These are phyloP conservation scores for Pleurotus tuber-regium DNA, from an alignment of 768 basidiomycete genomes.

Conservation along the genomic window DNA sequence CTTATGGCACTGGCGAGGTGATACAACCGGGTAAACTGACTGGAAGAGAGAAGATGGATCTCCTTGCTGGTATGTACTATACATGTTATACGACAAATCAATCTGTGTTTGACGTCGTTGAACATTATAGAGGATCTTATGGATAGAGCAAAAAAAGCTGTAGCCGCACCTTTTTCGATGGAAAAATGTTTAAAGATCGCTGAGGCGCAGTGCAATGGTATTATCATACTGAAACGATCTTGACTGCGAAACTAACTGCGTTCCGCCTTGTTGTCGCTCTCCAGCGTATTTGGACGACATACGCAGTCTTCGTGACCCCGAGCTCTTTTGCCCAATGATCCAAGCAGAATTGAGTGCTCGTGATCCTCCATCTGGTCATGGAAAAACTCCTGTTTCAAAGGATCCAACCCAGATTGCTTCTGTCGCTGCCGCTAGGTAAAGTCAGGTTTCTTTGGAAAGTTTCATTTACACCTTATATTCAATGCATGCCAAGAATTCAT, in stretches of 20 bases:
- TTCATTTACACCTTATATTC: background rate
- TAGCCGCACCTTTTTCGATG: conserved; percentile 64
- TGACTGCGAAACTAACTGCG: background rate
- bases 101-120: conserved; percentile 15
- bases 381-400: conserved; percentile 23
- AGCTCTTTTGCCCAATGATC: conserved; percentile 58
- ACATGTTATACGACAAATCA: conserved; percentile 13
- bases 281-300: conserved; percentile 72
- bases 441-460: conserved; percentile 13
- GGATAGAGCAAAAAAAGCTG: conserved; percentile 51
- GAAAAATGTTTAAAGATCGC: conserved; percentile 65
- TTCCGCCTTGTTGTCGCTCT: too few species aligned
- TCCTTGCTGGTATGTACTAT: conserved; percentile 60
- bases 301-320: conserved; percentile 60
- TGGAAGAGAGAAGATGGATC: conserved; percentile 78
- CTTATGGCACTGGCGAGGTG: conserved; percentile 69
- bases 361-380: conserved; percentile 28
- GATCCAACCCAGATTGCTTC: conserved; percentile 55
- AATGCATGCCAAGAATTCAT: conserved; percentile 55
- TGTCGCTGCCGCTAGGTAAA: conserved; percentile 62
- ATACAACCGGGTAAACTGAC: conserved; percentile 55
- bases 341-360: conserved; percentile 55
- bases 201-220: conserved; percentile 72
- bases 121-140: conserved; percentile 60
- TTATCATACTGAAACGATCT: background rate